Conservation (phyloP, 2,329 filamentous ascomycete species). For the Thielaviopsis populi region DNA sequence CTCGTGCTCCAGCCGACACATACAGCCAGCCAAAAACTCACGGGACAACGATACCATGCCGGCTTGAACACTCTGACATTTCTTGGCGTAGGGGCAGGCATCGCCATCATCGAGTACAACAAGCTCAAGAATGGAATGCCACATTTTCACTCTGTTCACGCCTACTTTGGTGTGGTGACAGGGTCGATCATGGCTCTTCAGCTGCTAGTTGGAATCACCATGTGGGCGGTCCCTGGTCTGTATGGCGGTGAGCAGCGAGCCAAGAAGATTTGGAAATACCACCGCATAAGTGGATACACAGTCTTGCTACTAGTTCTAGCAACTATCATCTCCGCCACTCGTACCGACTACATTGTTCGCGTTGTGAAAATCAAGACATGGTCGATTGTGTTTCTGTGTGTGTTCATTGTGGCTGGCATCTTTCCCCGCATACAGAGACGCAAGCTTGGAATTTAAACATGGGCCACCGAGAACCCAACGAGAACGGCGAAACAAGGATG, state of each 20-base stretch:
- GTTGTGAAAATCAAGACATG: conserved; percentile 61
- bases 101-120: conserved; percentile 66
- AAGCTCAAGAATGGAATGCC: conserved; percentile 52
- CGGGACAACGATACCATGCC: conserved; percentile 48
- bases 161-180: conserved; percentile 64
- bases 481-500: not conserved
- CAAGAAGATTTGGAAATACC: conserved; percentile 80
- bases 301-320: conserved; percentile 55
- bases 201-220: conserved; percentile 63
- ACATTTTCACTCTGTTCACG: conserved; percentile 72
- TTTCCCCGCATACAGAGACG: conserved; percentile 64
- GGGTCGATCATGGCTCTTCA: conserved; percentile 58
- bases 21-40: conserved; percentile 55
- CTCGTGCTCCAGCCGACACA: conserved; percentile 80
- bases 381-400: conserved; percentile 51
- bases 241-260: conserved; percentile 70
- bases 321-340: conserved; percentile 59
- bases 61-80: conserved; percentile 52
- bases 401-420: conserved; percentile 56
- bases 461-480: not conserved
- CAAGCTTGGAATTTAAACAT: conserved; percentile 48
- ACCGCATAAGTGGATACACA: conserved; percentile 62
- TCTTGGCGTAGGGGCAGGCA: conserved; percentile 45
- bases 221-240: conserved; percentile 58
- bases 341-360: conserved; percentile 57